Base-by-base conservation (phyloP, 139 green algal genomes). In the Haematococcus lacustris region DNA sequence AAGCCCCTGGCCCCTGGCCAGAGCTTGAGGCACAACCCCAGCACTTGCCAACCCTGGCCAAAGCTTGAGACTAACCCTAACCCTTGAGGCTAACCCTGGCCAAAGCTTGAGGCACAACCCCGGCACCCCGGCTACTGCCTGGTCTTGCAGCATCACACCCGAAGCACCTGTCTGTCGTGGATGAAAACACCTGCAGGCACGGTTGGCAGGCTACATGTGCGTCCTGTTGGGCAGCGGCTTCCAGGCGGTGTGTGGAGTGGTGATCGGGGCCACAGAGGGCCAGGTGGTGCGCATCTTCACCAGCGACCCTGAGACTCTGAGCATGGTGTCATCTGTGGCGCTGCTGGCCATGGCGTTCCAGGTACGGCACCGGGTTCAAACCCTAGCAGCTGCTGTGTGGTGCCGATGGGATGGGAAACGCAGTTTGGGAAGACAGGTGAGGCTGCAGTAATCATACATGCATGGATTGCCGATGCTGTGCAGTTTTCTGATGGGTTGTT, bases 401-500 rank as follows among this genome's bases (percentile, higher is more conserved):
- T 28, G 43, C 43, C 43, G 17, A 9, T 17, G 17, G 43, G 9
- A 53, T 28, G 43, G 43, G 43, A 28, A 53, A 17, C 17, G 9
- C 9, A 9, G 9, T 28, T 9, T 9, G 43, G 17, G 9, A 53
- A 28, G 9, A 28, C n/a, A n/a, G n/a, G n/a, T n/a, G n/a, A n/a
- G n/a, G n/a, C n/a, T n/a, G n/a, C n/a, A n/a, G n/a, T n/a, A n/a
- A n/a, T n/a, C n/a, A n/a, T n/a, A n/a, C n/a, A n/a, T n/a, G n/a
- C n/a, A n/a, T n/a, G n/a, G n/a, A n/a, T n/a, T n/a, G n/a, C n/a
- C n/a, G n/a, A n/a, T n/a, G n/a, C n/a, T n/a, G n/a, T 28, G 51
- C 66, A 81, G 79, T 73, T 85, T 51, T 76, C 67, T 47, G 79
- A 85, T 51, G 79, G 79, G 47, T 50, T 76, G 7, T 78, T 85